Evolutionary conservation across 1,284 basidiomycete species (phyloP).

Genomic region (Veloboletus limbatus): DNA sequence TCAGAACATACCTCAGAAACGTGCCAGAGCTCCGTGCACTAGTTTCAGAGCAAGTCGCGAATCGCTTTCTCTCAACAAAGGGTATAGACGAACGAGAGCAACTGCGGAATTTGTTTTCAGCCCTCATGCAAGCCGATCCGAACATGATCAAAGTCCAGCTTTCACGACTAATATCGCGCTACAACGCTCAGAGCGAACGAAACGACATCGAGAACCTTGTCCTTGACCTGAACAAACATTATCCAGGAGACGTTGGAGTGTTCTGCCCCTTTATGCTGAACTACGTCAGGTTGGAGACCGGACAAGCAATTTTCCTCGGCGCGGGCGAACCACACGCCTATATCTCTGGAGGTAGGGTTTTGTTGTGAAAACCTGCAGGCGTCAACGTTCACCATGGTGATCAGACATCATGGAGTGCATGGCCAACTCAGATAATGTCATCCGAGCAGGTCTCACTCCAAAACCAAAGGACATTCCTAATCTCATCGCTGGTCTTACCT

Average conservation of each 20-base stretch:
- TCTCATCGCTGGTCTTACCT: conserved; percentile 87
- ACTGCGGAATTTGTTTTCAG: conserved; percentile 63
- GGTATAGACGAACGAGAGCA: conserved; percentile 47
- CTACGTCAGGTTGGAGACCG: conserved; percentile 74
- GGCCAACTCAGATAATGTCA: conserved; percentile 99
- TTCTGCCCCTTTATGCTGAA: conserved; percentile 94
- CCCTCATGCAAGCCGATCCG: conserved; percentile 76
- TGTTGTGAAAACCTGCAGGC: not conserved
- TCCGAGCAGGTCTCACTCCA: conserved; percentile 96
- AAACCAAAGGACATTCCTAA: conserved; percentile 94
- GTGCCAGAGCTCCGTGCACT: conserved; percentile 81
- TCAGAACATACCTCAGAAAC: conserved; percentile 61
- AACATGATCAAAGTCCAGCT: conserved; percentile 55
- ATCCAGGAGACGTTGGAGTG: conserved; percentile 90
- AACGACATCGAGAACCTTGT: conserved; percentile 65
- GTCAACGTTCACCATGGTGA: conserved; percentile 9
- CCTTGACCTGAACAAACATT: conserved; percentile 74
- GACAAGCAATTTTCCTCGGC: conserved; percentile 92
- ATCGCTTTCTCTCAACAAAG: conserved; percentile 48
- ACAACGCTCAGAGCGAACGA: conserved; percentile 47
- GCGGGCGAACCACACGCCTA: conserved; percentile 98
- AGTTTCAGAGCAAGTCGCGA: conserved; percentile 56
- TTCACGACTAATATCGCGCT: conserved; percentile 59
- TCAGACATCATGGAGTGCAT: conserved; percentile 96
- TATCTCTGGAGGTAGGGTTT: conserved; percentile 74